These are phyloP conservation scores for Globisporangium orthogonon DNA, from an alignment of 352 stramenopile species.

Conservation along the genomic window DNA sequence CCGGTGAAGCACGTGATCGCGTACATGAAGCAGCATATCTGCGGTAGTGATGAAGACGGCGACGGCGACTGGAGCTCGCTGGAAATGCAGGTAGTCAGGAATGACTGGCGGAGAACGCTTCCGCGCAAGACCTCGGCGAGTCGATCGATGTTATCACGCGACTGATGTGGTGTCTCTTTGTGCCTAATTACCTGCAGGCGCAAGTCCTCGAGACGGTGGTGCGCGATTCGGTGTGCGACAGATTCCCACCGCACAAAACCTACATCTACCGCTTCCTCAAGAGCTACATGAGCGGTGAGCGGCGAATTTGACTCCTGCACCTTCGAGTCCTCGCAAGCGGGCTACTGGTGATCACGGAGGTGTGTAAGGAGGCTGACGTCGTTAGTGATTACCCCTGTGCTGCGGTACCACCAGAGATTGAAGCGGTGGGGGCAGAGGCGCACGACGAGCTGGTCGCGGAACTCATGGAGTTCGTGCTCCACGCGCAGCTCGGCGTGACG, in stretches of 20 bases:
- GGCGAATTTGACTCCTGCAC: background rate
- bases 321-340: no score
- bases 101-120: background rate
- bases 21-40: constrained; percentile 25
- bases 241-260: constrained; percentile 48
- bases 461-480: constrained; percentile 53
- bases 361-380: no score
- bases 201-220: constrained; percentile 45
- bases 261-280: constrained; percentile 77
- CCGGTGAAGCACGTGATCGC: constrained; percentile 37
- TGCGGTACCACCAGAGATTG: constrained; percentile 32
- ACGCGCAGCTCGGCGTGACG: constrained; percentile 22
- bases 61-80: constrained; percentile 38
- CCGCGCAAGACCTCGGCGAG: no score
- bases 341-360: no score
- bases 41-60: background rate
- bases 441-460: constrained; percentile 46
- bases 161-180: no score
- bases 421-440: constrained; percentile 28
- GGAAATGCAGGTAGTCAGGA: constrained; percentile 38
- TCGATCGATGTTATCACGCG: no score
- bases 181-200: constrained; percentile 19
- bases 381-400: no score
- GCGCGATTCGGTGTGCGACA: constrained; percentile 44
- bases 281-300: constrained; percentile 46